phyloP scores from a whole-genome alignment of 441 rosid species.

The Adansonia gregorii region DNA sequence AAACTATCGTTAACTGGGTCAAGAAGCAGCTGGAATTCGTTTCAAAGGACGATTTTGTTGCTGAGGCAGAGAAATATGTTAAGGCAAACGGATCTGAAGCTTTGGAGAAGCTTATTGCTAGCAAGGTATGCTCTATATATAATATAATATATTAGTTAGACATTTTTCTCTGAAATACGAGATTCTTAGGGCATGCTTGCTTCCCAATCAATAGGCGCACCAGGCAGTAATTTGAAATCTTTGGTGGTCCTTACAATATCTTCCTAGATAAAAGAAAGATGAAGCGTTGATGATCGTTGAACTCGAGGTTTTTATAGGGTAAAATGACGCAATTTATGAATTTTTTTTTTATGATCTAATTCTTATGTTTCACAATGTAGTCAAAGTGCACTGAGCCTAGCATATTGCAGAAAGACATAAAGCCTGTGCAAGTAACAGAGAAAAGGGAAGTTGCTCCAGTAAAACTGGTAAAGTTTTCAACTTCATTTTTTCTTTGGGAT shows the following conservation, averaged over 20 bases:
- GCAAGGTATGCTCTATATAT: constrained; percentile 26
- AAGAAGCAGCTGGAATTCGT: constrained; percentile 25
- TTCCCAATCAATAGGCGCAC: background rate
- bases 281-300: background rate
- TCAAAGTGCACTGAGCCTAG: background rate
- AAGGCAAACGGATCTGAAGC: constrained; percentile 38
- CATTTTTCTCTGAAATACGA: background rate
- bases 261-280: too few relatives aligned
- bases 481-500: background rate
- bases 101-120: constrained; percentile 35
- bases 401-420: constrained; percentile 13
- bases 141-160: too few relatives aligned
- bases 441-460: constrained; percentile 21
- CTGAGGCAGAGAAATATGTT: constrained; percentile 35
- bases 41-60: constrained; percentile 26
- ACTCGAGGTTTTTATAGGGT: background rate
- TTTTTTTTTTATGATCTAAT: background rate
- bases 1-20: constrained; percentile 32
- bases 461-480: constrained; percentile 23
- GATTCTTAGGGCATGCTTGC: background rate
- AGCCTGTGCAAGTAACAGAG: constrained; percentile 27
- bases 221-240: too few relatives aligned
- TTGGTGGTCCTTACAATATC: too few relatives aligned
- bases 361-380: constrained; percentile 23
- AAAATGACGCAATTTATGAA: background rate